Evolutionary conservation across 768 basidiomycete species (phyloP).

Genomic region (Pholiota molesta): DNA sequence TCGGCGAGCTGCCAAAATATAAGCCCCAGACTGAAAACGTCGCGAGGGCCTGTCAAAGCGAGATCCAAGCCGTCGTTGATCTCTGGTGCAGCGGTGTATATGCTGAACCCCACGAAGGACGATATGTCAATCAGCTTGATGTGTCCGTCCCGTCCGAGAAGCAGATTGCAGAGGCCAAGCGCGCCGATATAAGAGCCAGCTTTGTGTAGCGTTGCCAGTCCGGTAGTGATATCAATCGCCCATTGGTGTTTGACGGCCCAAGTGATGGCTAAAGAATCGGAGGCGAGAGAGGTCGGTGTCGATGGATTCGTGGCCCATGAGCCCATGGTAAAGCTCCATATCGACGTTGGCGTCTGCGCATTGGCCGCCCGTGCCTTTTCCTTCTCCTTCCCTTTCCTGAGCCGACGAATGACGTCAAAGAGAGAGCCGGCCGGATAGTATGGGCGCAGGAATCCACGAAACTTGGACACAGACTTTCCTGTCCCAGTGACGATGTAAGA

Average conservation of each 20-base stretch:
- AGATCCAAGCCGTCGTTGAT: not conserved
- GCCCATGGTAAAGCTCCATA: no score
- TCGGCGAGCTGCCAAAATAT: not conserved
- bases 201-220: not conserved
- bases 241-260: not conserved
- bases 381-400: not conserved
- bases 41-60: not conserved
- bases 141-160: not conserved
- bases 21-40: not conserved
- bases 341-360: no score
- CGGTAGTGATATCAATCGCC: not conserved
- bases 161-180: not conserved
- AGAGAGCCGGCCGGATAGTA: not conserved
- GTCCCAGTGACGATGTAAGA: not conserved
- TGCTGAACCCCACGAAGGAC: not conserved
- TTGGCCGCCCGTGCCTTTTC: not conserved
- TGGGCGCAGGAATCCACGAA: not conserved
- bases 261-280: not conserved
- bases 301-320: no score
- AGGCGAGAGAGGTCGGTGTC: no score
- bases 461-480: not conserved
- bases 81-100: not conserved
- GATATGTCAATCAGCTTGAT: not conserved
- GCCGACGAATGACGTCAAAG: not conserved
- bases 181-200: not conserved